These are phyloP conservation scores for Xylaria palmicola DNA, from an alignment of 495 filamentous ascomycete genomes.

Conservation along the genomic window DNA sequence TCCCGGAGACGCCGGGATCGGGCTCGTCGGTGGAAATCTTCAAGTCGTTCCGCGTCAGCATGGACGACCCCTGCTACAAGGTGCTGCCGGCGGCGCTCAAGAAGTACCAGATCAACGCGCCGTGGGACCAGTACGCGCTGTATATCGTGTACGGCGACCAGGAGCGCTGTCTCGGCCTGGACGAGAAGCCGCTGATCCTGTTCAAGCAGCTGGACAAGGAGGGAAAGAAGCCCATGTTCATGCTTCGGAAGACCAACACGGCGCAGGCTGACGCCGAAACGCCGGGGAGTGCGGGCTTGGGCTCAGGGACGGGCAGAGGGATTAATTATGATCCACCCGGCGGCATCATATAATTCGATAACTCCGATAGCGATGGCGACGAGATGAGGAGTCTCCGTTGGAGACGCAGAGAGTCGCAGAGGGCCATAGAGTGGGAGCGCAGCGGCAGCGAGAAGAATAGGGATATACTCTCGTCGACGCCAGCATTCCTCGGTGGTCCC, in stretches of 20 bases:
- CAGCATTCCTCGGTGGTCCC: too few species aligned
- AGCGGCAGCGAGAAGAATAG: neutral
- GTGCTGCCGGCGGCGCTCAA: conserved; percentile 93
- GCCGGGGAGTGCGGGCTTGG: conserved; percentile 50
- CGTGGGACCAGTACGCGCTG: conserved; percentile 94
- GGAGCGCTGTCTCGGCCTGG: conserved; percentile 85
- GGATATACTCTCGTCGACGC: too few species aligned
- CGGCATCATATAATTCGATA: conserved; percentile 50
- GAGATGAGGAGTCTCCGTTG: neutral
- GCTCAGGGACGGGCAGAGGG: conserved; percentile 31
- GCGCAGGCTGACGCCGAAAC: conserved; percentile 41
- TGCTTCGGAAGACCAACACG: conserved; percentile 72
- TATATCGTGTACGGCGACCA: conserved; percentile 98
- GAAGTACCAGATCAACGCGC: conserved; percentile 97
- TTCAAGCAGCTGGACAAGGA: conserved; percentile 98
- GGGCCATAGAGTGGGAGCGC: neutral
- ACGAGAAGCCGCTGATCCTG: conserved; percentile 89
- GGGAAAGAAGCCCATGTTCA: conserved; percentile 98
- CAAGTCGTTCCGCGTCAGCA: conserved; percentile 94
- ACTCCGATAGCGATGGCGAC: neutral
- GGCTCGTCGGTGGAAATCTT: conserved; percentile 82
- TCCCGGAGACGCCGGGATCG: conserved; percentile 48
- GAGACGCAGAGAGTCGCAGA: neutral
- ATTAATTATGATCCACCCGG: conserved; percentile 53
- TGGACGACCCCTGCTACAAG: conserved; percentile 97